A percentile compares a stretch with the other conserved stretches of the same genome.
These are phyloP conservation scores for Puya raimondii DNA, from an alignment of 176 grass and related monocot genomes.

Conservation along the genomic window DNA sequence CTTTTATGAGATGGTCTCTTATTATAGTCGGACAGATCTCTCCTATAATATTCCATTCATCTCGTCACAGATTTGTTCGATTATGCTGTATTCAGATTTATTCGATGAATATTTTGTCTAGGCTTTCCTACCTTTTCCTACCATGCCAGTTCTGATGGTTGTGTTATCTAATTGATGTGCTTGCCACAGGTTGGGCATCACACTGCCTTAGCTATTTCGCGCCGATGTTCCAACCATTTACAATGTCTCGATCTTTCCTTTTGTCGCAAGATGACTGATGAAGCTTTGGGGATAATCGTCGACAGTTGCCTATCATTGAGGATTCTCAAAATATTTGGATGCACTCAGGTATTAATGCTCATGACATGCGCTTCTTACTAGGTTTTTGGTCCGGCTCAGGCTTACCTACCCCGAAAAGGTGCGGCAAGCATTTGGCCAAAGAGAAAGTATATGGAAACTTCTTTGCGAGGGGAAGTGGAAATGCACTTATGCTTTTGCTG, in stretches of 20 bases:
- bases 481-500: no score
- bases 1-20: slow-evolving; percentile 5
- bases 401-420: background rate
- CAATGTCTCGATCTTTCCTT: slow-evolving; percentile 86
- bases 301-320: slow-evolving; percentile 56
- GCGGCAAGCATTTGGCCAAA: background rate
- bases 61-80: background rate
- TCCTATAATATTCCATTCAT: background rate
- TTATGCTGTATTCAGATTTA: slow-evolving; percentile 4
- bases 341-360: slow-evolving; percentile 59
- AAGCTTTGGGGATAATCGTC: slow-evolving; percentile 73
- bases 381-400: background rate
- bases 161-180: slow-evolving; percentile 15
- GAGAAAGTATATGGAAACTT: no score
- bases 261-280: slow-evolving; percentile 67
- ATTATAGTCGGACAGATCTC: background rate
- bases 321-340: slow-evolving; percentile 87
- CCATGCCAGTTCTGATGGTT: background rate
- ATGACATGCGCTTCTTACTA: background rate
- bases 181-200: slow-evolving; percentile 57
- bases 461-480: no score
- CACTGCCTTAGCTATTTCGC: slow-evolving; percentile 66
- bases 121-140: slow-evolving; percentile 3
- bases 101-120: slow-evolving; percentile 1
- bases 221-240: slow-evolving; percentile 40